Percentiles rank a stretch among this genome's conserved stretches.
Conservation (phyloP, 1,284 basidiomycete species). For the Austroboletus olivaceoglutinosus region DNA sequence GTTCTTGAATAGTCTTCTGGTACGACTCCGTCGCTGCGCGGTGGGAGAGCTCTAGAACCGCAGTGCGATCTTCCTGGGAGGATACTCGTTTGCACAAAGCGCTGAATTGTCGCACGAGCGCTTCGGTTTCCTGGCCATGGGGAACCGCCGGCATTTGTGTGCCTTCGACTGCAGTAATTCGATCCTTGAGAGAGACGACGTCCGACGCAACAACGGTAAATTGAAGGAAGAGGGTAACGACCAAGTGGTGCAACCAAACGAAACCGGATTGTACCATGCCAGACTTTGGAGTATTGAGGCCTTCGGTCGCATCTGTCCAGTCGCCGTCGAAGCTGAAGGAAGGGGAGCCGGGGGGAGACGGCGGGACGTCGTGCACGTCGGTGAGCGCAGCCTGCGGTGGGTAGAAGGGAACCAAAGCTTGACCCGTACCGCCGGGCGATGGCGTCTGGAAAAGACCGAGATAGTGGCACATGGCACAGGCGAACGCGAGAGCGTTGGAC, state of each 20-base stretch:
- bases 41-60: conserved; percentile 11
- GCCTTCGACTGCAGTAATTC: conserved; percentile 16
- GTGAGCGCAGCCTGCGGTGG: not conserved
- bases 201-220: conserved; percentile 10
- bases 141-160: not conserved
- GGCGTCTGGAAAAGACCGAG: not conserved
- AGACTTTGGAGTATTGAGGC: not conserved
- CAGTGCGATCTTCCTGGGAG: conserved; percentile 17
- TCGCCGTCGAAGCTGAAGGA: not conserved
- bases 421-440: not conserved
- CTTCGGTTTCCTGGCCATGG: not conserved
- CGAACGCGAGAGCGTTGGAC: conserved; percentile 1
- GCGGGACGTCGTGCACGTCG: not conserved
- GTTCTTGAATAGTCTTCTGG: conserved; percentile 14
- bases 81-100: conserved; percentile 6
- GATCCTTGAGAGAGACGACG: conserved; percentile 19
- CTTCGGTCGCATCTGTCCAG: not conserved
- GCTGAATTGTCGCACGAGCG: conserved; percentile 7
- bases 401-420: not conserved
- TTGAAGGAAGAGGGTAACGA: conserved; percentile 8
- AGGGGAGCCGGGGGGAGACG: not conserved
- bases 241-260: conserved; percentile 9
- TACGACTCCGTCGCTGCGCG: conserved; percentile 1
- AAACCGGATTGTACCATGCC: conserved; percentile 2
- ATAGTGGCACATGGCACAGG: not conserved